Conservation (phyloP, 2,329 filamentous ascomycete species). For the Xylaria sp. region DNA sequence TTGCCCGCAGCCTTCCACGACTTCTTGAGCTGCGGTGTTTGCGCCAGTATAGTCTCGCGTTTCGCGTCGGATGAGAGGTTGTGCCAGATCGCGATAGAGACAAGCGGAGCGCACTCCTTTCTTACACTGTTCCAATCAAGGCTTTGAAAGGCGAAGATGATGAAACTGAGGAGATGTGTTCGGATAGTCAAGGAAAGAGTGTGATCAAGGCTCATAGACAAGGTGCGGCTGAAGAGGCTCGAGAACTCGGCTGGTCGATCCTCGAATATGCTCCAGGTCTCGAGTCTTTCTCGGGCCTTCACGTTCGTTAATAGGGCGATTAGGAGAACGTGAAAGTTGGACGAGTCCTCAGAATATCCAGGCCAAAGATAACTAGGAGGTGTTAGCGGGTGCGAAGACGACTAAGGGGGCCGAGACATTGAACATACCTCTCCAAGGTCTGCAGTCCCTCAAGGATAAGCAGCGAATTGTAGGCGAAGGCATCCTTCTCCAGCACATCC, state of each 20-base stretch:
- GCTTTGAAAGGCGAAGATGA: constrained; percentile 92
- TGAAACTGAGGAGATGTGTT: constrained; percentile 84
- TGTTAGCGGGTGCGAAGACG: constrained; percentile 5
- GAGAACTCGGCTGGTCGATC: constrained; percentile 83
- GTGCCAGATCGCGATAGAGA: constrained; percentile 95
- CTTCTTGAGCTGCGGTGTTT: constrained; percentile 77
- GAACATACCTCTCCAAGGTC: constrained; percentile 69
- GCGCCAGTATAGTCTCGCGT: constrained; percentile 74
- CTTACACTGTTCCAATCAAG: constrained; percentile 86
- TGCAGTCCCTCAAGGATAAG: constrained; percentile 88
- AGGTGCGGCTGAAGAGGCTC: constrained; percentile 82
- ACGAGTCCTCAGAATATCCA: constrained; percentile 84
- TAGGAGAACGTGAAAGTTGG: constrained; percentile 89
- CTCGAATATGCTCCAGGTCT: constrained; percentile 85
- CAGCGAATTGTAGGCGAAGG: constrained; percentile 78
- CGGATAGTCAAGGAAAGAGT: constrained; percentile 71
- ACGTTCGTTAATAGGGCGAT: constrained; percentile 85
- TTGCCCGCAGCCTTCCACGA: constrained; percentile 89
- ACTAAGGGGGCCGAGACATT: neutral
- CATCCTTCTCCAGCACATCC: constrained; percentile 82
- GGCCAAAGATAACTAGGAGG: constrained; percentile 82
- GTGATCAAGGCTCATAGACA: constrained; percentile 82
- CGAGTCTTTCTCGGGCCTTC: constrained; percentile 84
- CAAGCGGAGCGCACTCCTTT: constrained; percentile 94
- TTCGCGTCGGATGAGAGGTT: constrained; percentile 80